A percentile compares a stretch with the other conserved stretches of the same genome.
phyloP scores from a whole-genome alignment of 2,329 filamentous ascomycete species.

The Grosmannia huntii region DNA sequence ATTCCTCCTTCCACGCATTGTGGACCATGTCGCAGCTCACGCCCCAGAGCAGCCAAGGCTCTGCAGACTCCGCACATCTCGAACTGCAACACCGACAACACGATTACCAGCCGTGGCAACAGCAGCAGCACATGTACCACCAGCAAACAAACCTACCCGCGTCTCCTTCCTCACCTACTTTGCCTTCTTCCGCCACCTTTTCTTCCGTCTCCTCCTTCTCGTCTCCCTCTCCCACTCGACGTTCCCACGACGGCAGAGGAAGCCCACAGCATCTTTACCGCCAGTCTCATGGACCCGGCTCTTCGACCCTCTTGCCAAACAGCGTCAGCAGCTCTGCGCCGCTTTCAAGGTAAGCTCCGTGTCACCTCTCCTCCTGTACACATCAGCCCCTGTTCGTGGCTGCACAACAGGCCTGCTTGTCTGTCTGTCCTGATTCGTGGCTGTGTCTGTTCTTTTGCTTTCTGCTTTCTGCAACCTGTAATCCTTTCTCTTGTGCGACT shows the following conservation, averaged over 20 bases:
- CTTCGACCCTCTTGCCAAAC: constrained; percentile 7
- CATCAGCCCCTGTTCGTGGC: background rate
- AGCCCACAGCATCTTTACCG: background rate
- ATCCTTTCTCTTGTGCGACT: background rate
- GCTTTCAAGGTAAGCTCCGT: constrained; percentile 13
- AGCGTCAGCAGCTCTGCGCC: constrained; percentile 4
- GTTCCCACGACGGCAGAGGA: background rate
- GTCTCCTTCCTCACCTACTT: constrained; percentile 11
- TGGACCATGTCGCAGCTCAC: constrained; percentile 41
- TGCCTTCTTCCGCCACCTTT: constrained; percentile 4
- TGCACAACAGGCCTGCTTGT: background rate
- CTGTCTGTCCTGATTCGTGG: no score
- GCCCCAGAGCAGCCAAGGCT: constrained; percentile 30
- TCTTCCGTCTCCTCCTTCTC: constrained; percentile 3
- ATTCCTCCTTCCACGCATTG: constrained; percentile 19
- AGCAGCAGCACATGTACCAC: constrained; percentile 1
- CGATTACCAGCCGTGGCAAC: background rate
- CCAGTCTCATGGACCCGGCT: constrained; percentile 6
- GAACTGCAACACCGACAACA: background rate
- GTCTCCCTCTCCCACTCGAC: background rate
- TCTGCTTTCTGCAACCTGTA: background rate
- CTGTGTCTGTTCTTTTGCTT: background rate
- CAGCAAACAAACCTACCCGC: constrained; percentile 5
- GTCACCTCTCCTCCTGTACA: background rate
- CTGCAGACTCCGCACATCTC: background rate